Evolutionary conservation across 2,329 filamentous ascomycete species (phyloP), one percentile per base, ranked within the genome.

Genomic region (Raffaelea albimanens): DNA sequence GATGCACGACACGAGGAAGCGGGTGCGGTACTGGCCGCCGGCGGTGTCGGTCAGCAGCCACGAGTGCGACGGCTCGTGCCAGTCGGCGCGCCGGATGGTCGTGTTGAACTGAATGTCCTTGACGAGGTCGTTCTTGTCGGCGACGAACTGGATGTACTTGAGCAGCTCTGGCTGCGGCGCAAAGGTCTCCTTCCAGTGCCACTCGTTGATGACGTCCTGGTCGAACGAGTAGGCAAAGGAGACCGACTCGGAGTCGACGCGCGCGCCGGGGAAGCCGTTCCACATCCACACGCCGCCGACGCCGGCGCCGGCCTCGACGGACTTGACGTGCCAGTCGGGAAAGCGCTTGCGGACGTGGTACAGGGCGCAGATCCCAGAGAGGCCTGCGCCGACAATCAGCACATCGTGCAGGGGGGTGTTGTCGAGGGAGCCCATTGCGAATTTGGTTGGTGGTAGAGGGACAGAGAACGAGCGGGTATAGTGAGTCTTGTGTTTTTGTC

Each of bases 271-370:
- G 44, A 70, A 72, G 2, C 61, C 53, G 53, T 70, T 70, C 60
- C 64, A 68, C 47, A 61, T 63, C 70, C 72, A 75, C 2, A 69
- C 72, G 1, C 71, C 70, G 4, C 69, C 69, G 31, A 65, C 63
- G 5, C 58, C 62, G 16, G 62, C 59, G 13, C 61, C 66, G 21
- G 63, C 64, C 49, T 71, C 69, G n/a, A 71, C 49, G 5, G 64
- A 62, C 48, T 58, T 63, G 45, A 61, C 59, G 40, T 57, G 56
- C 39, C 63, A 56, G 2, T 64, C 64, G 31, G 31, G 31, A 16
- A 34, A 34, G 11, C 67, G 59, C 34, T 71, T 53, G 4, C 61
- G 57, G 58, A 72, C 65, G 3, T 63, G 62, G 54, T 70, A 61
- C 8, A 70, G 54, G 1, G 61, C 60, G 21, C 64, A 67, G 42